A percentile compares a stretch with the other conserved stretches of the same genome.
Conservation (phyloP, 1,284 basidiomycete species). For the Ganoderma meredithae region DNA sequence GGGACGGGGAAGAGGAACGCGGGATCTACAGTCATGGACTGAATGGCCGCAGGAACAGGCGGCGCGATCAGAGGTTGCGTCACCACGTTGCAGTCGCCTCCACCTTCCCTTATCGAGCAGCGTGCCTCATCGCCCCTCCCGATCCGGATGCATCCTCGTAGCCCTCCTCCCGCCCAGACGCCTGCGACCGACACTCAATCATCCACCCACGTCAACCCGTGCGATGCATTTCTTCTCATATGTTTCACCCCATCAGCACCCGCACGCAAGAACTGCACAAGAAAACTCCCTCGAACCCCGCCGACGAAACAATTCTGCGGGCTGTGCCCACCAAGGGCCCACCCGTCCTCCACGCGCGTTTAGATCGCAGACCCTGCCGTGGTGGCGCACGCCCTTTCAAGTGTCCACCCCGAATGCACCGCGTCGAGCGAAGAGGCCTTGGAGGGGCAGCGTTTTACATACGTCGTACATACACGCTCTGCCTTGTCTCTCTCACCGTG, state of each 20-base stretch:
- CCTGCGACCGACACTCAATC: background rate
- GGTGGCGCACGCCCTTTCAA: no score
- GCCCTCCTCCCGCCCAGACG: constrained; percentile 21
- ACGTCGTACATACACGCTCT: constrained; percentile 24
- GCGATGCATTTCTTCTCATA: background rate
- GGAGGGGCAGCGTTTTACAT: constrained; percentile 19
- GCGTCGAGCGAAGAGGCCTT: background rate
- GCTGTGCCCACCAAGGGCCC: background rate
- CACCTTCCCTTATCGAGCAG: constrained; percentile 11
- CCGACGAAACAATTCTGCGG: background rate
- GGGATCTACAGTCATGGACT: constrained; percentile 27
- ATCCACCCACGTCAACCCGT: background rate
- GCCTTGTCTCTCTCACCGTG: constrained; percentile 2
- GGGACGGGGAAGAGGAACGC: constrained; percentile 16
- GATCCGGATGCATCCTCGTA: constrained; percentile 3
- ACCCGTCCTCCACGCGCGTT: background rate
- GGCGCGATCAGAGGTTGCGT: constrained; percentile 29
- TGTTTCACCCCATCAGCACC: constrained; percentile 2
- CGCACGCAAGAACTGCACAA: background rate
- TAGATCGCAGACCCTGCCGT: no score
- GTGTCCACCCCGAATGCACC: background rate
- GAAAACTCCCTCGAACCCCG: constrained; percentile 11
- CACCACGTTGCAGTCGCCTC: constrained; percentile 18
- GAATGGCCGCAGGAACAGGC: constrained; percentile 16
- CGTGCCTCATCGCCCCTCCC: constrained; percentile 22